phyloP scores from a whole-genome alignment of 2,329 filamentous ascomycete genomes.

The Dothideomycetes sp. region DNA sequence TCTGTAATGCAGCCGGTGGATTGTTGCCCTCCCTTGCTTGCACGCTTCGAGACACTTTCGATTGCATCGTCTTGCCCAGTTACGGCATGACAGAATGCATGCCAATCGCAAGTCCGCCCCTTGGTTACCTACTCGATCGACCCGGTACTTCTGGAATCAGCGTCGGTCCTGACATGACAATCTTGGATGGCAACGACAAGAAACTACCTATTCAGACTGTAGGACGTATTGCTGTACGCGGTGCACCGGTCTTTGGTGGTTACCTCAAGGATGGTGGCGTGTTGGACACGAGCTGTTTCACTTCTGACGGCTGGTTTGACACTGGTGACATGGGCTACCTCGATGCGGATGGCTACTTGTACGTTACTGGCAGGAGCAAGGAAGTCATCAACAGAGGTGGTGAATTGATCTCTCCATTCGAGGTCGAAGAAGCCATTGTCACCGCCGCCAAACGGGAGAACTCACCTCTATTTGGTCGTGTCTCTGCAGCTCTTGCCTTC shows the following conservation, averaged over 20 bases:
- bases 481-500: constrained; percentile 45
- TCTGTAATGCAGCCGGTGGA: constrained; percentile 48
- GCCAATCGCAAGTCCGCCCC: constrained; percentile 48
- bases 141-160: constrained; percentile 46
- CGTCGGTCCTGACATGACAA: constrained; percentile 43
- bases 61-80: constrained; percentile 45
- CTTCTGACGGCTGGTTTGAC: constrained; percentile 43
- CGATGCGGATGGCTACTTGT: constrained; percentile 44
- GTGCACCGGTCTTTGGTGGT: constrained; percentile 43
- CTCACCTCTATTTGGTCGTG: constrained; percentile 38
- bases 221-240: constrained; percentile 43
- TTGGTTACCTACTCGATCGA: constrained; percentile 44
- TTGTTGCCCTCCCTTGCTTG: constrained; percentile 43
- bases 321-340: constrained; percentile 48
- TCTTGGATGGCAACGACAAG: constrained; percentile 37
- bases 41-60: constrained; percentile 42
- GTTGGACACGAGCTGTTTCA: constrained; percentile 40
- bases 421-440: constrained; percentile 50
- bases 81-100: constrained; percentile 55
- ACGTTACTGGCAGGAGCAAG: constrained; percentile 47
- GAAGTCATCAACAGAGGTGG: constrained; percentile 51
- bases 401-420: constrained; percentile 51
- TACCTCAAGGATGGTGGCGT: constrained; percentile 38
- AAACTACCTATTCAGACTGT: constrained; percentile 28
- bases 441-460: constrained; percentile 34